phyloP scores from a whole-genome alignment of 495 filamentous ascomycete species.

The Xylaria palmicola region DNA sequence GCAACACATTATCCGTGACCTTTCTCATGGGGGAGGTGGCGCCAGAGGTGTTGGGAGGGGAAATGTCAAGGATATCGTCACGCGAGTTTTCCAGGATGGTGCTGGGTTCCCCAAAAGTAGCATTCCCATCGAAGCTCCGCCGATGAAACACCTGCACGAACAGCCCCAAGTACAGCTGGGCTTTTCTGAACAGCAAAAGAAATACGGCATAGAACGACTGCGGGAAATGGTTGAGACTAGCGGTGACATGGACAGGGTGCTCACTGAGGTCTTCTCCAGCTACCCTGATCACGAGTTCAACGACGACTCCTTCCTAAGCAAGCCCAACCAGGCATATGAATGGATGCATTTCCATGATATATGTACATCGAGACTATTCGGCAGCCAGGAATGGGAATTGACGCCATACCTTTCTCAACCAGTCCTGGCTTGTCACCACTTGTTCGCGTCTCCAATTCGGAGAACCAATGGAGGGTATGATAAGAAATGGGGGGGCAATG shows the following conservation, averaged over 20 bases:
- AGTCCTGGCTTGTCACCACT: slow-evolving; percentile 83
- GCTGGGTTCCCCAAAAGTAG: slow-evolving; percentile 73
- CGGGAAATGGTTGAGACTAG: slow-evolving; percentile 85
- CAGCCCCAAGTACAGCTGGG: slow-evolving; percentile 51
- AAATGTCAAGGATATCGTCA: slow-evolving; percentile 76
- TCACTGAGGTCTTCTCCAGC: slow-evolving; percentile 73
- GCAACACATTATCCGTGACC: slow-evolving; percentile 65
- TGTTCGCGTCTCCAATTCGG: slow-evolving; percentile 70
- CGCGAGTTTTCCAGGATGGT: slow-evolving; percentile 81
- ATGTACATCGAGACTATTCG: slow-evolving; percentile 70
- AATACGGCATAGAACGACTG: slow-evolving; percentile 73
- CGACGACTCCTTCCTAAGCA: slow-evolving; percentile 87
- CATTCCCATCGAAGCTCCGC: slow-evolving; percentile 20
- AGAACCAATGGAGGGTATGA: slow-evolving; percentile 36
- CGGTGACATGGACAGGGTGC: slow-evolving; percentile 83
- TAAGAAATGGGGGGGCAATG: slow-evolving; percentile 42
- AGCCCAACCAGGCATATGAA: slow-evolving; percentile 82
- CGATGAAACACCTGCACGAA: slow-evolving; percentile 38
- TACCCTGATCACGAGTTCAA: slow-evolving; percentile 87
- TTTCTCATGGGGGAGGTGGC: slow-evolving; percentile 71
- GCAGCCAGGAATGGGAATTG: slow-evolving; percentile 85
- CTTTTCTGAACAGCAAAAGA: slow-evolving; percentile 76
- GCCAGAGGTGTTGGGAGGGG: slow-evolving; percentile 77
- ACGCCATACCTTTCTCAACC: slow-evolving; percentile 80
- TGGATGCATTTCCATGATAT: slow-evolving; percentile 94